Conservation (phyloP, 192 early-diverging fungal species). For the Endogone sp. region DNA sequence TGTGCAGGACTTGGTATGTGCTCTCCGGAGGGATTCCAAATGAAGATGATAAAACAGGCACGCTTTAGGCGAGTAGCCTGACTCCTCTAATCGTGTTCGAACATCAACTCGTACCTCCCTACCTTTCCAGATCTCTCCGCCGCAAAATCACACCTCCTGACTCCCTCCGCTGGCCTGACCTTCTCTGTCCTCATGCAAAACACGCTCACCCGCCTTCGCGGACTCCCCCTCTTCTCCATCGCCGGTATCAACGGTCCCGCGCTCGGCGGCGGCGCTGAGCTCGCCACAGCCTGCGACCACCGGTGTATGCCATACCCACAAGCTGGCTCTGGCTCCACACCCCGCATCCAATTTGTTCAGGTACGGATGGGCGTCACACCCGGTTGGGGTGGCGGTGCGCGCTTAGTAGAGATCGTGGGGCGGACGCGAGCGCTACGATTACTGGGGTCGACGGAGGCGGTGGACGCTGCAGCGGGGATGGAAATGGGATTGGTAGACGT, state of each 20-base stretch:
- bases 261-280: conserved; percentile 65
- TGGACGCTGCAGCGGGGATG: conserved; percentile 28
- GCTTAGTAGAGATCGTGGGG: conserved; percentile 41
- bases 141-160: conserved; percentile 41
- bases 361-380: conserved; percentile 55
- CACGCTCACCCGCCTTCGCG: conserved; percentile 44
- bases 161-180: conserved; percentile 28
- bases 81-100: not conserved
- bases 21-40: not conserved
- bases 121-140: conserved; percentile 40
- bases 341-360: conserved; percentile 58
- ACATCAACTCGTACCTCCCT: not conserved
- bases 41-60: no score
- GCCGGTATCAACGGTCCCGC: conserved; percentile 59
- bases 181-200: conserved; percentile 61
- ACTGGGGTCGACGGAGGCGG: conserved; percentile 35
- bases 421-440: conserved; percentile 41
- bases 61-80: no score
- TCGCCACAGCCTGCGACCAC: conserved; percentile 56
- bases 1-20: conserved; percentile 47
- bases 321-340: no score
- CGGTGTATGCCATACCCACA: conserved; percentile 30
- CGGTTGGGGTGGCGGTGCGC: conserved; percentile 58
- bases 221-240: conserved; percentile 53
- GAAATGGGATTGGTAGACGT: conserved; percentile 39